A percentile compares a stretch with the other conserved stretches of the same genome.
Conservation (phyloP, 495 filamentous ascomycete genomes). For the Amphirosellinia nigrospora region DNA sequence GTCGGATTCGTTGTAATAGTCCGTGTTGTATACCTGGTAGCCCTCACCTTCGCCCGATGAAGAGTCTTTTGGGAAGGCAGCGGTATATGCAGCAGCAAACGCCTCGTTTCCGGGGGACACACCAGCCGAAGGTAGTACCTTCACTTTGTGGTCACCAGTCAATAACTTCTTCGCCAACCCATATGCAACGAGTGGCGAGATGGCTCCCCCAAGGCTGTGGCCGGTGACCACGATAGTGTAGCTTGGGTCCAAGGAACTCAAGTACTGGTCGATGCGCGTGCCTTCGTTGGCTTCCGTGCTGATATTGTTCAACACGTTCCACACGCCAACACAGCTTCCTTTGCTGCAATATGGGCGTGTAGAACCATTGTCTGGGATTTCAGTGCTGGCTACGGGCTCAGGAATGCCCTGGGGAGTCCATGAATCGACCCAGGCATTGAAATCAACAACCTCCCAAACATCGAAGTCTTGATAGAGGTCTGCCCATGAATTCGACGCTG, state of each 20-base stretch:
- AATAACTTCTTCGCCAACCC: neutral
- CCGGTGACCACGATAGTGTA: slow-evolving; percentile 14
- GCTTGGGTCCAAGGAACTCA: neutral
- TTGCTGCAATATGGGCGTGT: neutral
- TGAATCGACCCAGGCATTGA: slow-evolving; percentile 3
- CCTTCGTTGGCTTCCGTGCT: neutral
- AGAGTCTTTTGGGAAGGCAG: neutral
- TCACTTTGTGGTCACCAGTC: neutral
- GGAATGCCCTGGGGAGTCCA: slow-evolving; percentile 10
- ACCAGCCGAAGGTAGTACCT: slow-evolving; percentile 15
- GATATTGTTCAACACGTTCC: slow-evolving; percentile 12
- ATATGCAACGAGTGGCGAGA: neutral
- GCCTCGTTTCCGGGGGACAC: slow-evolving; percentile 13
- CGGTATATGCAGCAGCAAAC: neutral
- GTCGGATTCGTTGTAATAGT: slow-evolving; percentile 6
- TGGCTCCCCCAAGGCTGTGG: slow-evolving; percentile 17
- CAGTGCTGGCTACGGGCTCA: neutral
- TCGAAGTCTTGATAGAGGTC: neutral
- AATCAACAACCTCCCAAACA: neutral
- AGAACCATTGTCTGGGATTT: neutral
- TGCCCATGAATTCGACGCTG: neutral
- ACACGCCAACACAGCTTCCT: slow-evolving; percentile 9
- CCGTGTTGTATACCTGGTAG: slow-evolving; percentile 15
- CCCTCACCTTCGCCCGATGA: neutral
- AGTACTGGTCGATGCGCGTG: slow-evolving; percentile 13